A percentile compares a stretch with the other conserved stretches of the same genome.
Conservation (phyloP, 2,329 filamentous ascomycete species). For the Penicillium sp. region DNA sequence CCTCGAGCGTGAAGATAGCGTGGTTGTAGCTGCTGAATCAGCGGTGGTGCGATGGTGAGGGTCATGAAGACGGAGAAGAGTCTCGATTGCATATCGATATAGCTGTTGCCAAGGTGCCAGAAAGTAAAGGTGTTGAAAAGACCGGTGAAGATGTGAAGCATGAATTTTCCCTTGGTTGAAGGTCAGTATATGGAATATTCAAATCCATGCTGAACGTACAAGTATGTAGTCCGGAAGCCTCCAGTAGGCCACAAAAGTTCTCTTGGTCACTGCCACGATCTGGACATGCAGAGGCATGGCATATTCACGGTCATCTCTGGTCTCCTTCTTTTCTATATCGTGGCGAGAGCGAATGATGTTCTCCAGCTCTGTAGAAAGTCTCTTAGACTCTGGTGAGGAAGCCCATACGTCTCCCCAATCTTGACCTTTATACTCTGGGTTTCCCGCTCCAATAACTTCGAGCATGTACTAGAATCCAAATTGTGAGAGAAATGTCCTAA, state of each 20-base stretch:
- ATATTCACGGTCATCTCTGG: constrained; percentile 59
- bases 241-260: constrained; percentile 65
- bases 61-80: constrained; percentile 78
- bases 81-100: constrained; percentile 66
- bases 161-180: constrained; percentile 56
- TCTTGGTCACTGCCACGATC: constrained; percentile 54
- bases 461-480: constrained; percentile 69
- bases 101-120: constrained; percentile 58
- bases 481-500: not conserved
- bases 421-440: constrained; percentile 59
- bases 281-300: constrained; percentile 61
- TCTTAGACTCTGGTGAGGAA: constrained; percentile 50
- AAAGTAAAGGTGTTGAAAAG: constrained; percentile 73
- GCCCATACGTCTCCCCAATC: constrained; percentile 66
- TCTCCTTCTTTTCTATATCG: constrained; percentile 36
- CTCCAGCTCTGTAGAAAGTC: constrained; percentile 53
- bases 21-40: constrained; percentile 77
- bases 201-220: constrained; percentile 21
- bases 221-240: constrained; percentile 61
- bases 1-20: constrained; percentile 65
- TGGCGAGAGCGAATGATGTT: constrained; percentile 52
- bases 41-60: constrained; percentile 68
- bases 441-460: constrained; percentile 65
- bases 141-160: constrained; percentile 62
- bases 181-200: not conserved